A percentile compares a stretch with the other conserved stretches of the same genome.
phyloP scores from a whole-genome alignment of 73 alveolate genomes.

The Tetrahymena thermophila region DNA sequence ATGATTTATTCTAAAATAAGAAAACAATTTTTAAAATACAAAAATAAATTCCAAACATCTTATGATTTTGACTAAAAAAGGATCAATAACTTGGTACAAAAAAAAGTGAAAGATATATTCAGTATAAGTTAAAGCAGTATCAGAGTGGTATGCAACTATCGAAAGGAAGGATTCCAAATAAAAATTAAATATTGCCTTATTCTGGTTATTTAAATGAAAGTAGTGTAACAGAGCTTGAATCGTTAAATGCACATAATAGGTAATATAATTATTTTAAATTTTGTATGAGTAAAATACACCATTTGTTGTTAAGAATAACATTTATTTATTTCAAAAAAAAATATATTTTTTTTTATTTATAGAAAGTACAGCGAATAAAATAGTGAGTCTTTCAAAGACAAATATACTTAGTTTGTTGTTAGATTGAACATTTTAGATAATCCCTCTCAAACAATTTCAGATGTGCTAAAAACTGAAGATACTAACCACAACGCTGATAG shows the following conservation, averaged over 20 bases:
- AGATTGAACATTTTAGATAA: neutral
- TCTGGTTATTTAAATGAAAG: neutral
- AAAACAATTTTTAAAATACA: neutral
- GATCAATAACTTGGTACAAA: neutral
- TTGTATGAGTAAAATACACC: neutral
- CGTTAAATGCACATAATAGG: neutral
- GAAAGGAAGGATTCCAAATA: neutral
- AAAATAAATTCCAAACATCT: no score
- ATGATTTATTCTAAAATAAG: neutral
- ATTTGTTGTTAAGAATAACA: no score
- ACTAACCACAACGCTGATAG: neutral
- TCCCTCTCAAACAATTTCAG: neutral
- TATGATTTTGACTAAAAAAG: no score
- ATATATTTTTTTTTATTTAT: neutral
- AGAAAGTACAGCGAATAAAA: neutral
- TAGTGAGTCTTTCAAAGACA: neutral
- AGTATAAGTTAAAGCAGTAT: neutral
- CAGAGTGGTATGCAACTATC: neutral
- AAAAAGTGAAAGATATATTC: neutral
- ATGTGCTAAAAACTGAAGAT: neutral
- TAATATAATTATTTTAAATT: no score
- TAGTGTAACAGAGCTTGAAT: neutral
- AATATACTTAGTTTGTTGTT: neutral
- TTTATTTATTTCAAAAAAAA: neutral
- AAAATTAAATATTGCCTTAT: neutral